Evolutionary conservation across 2,329 filamentous ascomycete genomes (phyloP), one percentile per base, ranked within the genome.

Genomic region (Aspergillus pseudotamarii): DNA sequence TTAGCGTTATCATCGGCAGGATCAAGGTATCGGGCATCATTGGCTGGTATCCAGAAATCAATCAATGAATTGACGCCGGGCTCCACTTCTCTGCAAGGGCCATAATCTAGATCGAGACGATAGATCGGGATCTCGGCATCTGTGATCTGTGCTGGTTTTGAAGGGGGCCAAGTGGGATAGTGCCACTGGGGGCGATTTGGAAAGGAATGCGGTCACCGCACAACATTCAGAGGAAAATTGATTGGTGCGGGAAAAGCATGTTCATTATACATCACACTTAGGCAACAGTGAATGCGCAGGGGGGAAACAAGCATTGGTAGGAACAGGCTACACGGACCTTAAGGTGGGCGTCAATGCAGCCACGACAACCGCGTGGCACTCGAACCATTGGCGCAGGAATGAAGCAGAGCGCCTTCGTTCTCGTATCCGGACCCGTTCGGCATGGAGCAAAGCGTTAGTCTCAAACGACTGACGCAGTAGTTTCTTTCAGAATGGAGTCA

Each of bases 301-400:
- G 38, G 38, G 19, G 38, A 41, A n/a, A 41, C 16, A 46, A 46
- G 43, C 21, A 23, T 12, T 46, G 11, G 43, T n/a, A n/a, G 16
- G 16, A 9, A 41, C 19, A 19, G 26, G 14, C 10, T 6, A 53
- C 38, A 62, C 66, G 41, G n/a, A 68, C 66, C 66, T 66, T 64
- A 61, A 64, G 34, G 41, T 62, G 57, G 51, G 62, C 66, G 21
- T 66, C 53, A 56, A 57, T 54, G 50, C 64, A 65, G 46, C 58
- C 38, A 61, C 70, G 67, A 69, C 74, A 78, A 62, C 73, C 74
- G 56, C 72, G 69, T 53, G 75, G 73, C 63, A 73, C 70, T 58
- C 71, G 69, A 58, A 73, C 73, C 76, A 78, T 77, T 50, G 16
- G 64, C 59, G 54, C 58, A 64, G 62, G 53, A 61, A 64, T 19